Conservation (phyloP, 345 rosid species). For the Bruguiera parviflora region DNA sequence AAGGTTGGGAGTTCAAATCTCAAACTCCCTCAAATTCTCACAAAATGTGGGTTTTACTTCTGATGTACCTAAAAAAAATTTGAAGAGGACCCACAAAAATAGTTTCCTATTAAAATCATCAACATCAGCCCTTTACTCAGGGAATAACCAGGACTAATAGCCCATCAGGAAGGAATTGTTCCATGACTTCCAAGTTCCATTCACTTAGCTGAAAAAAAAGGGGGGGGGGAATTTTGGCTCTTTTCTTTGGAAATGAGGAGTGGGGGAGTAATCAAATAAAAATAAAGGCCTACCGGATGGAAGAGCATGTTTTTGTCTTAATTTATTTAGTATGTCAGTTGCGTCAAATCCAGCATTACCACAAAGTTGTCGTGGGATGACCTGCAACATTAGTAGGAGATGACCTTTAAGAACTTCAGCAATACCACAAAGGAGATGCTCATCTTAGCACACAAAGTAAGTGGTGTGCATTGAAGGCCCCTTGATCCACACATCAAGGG, state of each 20-base stretch:
- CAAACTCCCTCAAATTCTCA: too few relatives aligned
- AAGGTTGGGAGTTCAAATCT: too few relatives aligned
- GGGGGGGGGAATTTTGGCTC: too few relatives aligned
- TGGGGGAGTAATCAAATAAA: neutral
- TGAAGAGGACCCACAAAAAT: neutral
- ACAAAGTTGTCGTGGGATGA: constrained; percentile 93
- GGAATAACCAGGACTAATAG: neutral
- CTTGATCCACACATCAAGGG: too few relatives aligned
- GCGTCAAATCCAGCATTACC: constrained; percentile 99
- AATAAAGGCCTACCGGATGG: constrained; percentile 59
- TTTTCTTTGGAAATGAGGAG: too few relatives aligned
- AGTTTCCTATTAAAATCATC: neutral
- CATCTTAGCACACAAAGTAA: too few relatives aligned
- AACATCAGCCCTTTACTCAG: neutral
- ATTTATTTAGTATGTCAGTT: constrained; percentile 94
- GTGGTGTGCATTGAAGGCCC: too few relatives aligned
- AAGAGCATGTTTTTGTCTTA: constrained; percentile 92
- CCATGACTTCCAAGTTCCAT: too few relatives aligned
- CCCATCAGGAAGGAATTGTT: too few relatives aligned
- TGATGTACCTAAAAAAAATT: neutral
- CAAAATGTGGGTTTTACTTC: too few relatives aligned
- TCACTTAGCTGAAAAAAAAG: too few relatives aligned
- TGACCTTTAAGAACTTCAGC: neutral
- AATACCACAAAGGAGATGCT: too few relatives aligned
- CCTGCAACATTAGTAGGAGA: constrained; percentile 38